Evolutionary conservation across 2,329 filamentous ascomycete genomes (phyloP).

Genomic region (Xylariaceae sp.): DNA sequence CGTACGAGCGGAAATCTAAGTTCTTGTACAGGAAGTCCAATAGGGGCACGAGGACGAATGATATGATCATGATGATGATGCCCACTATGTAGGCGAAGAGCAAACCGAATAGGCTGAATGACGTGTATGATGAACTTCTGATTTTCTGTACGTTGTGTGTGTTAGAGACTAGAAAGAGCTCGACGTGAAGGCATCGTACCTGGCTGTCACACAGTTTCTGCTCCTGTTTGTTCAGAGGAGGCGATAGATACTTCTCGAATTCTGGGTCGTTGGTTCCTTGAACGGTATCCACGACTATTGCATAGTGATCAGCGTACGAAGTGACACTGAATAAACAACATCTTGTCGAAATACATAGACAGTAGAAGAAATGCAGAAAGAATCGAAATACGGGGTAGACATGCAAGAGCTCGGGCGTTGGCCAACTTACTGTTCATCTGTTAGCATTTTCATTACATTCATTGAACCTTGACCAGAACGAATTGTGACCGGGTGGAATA

Average conservation of each 20-base stretch:
- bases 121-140: constrained; percentile 6
- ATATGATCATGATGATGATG: constrained; percentile 3
- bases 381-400: no score
- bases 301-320: no score
- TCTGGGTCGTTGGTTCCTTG: not conserved
- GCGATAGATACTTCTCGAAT: not conserved
- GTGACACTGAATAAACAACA: no score
- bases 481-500: no score
- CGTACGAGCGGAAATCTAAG: not conserved
- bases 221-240: not conserved
- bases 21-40: not conserved
- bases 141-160: constrained; percentile 7
- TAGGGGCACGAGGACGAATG: not conserved
- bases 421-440: no score
- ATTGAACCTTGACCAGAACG: no score
- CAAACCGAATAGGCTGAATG: constrained; percentile 13
- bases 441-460: no score
- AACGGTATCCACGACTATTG: not conserved
- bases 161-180: not conserved
- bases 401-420: no score
- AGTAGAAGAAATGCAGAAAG: no score
- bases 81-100: constrained; percentile 7
- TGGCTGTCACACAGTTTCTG: constrained; percentile 4
- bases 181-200: not conserved
- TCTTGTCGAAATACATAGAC: no score